Base-by-base conservation (phyloP, 2,329 filamentous ascomycete species). In the Penicillium sp. region DNA sequence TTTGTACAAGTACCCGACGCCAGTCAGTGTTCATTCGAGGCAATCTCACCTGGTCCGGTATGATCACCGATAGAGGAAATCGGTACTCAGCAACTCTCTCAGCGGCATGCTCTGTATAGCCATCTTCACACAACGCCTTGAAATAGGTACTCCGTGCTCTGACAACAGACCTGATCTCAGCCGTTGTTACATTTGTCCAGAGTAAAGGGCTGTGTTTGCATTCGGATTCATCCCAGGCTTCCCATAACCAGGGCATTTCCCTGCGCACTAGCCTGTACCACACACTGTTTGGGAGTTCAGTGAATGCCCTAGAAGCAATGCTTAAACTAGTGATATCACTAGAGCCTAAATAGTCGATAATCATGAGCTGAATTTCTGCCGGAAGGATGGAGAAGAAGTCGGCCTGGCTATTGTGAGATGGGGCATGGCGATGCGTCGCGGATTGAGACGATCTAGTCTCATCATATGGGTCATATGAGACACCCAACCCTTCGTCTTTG, bases 241-340 rank as follows among this genome's bases (percentile, higher is more conserved):
- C 62, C 58, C 60, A 63, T 19, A 64, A 27, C 63, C 63, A 65
- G 4, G 61, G 61, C 63, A 65, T 62, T 27, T 65, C 59, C 33
- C 58, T 44, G 11, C 52, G 55, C 10, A 62, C 38, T 8, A 64
- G 55, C 27, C 39, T 49, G 4, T 59, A 55, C 61, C 61, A 65
- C 9, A 60, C 21, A 29, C n/a, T 29, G 10, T 44, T 53, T 3
- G 59, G 63, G 4, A 64, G 60, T 5, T 53, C 31, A 4, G 38
- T 33, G 25, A 64, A 65, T 2, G 52, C 39, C 15, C 29, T 55
- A 5, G 63, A 65, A 5, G 54, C 57, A 10, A 46, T 15, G 1
- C 51, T 51, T 11, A 62, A 38, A 15, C n/a, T 54, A 2, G 31
- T 19, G 4, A 64, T 57, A 31, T 64, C 60, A 0, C 5, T 9